A percentile compares a stretch with the other conserved stretches of the same genome.
These are phyloP conservation scores for Suillus spraguei DNA, from an alignment of 768 basidiomycete species.

Conservation along the genomic window DNA sequence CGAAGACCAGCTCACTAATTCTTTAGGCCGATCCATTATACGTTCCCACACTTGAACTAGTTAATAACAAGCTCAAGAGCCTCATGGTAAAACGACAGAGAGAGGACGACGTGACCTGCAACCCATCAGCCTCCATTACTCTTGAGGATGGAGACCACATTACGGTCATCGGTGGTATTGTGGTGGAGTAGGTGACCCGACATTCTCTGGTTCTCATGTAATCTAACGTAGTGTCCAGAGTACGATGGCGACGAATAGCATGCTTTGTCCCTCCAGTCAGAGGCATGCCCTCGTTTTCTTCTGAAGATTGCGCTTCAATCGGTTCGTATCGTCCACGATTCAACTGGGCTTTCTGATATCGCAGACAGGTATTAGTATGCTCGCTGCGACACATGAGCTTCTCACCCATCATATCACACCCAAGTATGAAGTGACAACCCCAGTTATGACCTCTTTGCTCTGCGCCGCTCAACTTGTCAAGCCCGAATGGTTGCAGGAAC, in stretches of 20 bases:
- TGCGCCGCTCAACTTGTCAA: conserved; percentile 61
- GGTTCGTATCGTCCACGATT: conserved; percentile 41
- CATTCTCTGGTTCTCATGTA: conserved; percentile 7
- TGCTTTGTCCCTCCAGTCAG: conserved; percentile 46
- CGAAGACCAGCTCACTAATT: background rate
- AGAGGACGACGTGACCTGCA: conserved; percentile 32
- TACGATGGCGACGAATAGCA: conserved; percentile 53
- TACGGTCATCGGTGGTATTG: conserved; percentile 43
- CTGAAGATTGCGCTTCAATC: conserved; percentile 49
- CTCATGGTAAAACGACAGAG: conserved; percentile 44
- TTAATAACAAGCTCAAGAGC: conserved; percentile 49
- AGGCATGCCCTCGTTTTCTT: conserved; percentile 38
- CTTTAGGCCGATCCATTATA: conserved; percentile 50
- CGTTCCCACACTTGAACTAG: conserved; percentile 50
- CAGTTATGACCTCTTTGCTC: conserved; percentile 60
- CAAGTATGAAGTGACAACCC: conserved; percentile 48
- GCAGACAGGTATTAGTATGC: conserved; percentile 55
- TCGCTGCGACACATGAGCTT: conserved; percentile 43
- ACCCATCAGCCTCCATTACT: conserved; percentile 39
- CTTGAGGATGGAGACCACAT: conserved; percentile 60
- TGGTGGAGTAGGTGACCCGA: conserved; percentile 45
- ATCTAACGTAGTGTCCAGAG: conserved; percentile 32
- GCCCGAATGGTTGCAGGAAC: conserved; percentile 66
- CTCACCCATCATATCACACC: conserved; percentile 69
- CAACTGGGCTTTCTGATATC: conserved; percentile 1